Evolutionary conservation across 129 eudicot species (phyloP).

Genomic region (Pittosporum tobira): DNA sequence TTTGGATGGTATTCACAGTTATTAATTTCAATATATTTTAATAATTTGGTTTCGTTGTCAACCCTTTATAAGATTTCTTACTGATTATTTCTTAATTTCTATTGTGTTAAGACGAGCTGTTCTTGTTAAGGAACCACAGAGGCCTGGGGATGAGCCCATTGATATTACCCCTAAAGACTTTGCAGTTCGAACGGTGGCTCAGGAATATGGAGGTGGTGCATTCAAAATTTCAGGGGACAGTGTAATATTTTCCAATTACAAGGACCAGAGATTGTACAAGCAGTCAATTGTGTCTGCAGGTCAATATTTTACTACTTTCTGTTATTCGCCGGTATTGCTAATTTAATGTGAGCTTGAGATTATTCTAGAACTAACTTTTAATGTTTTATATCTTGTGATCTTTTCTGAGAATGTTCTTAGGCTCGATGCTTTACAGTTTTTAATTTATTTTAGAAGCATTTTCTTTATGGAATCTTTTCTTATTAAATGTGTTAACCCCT

Average conservation of each 20-base stretch:
- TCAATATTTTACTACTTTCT: slow-evolving; percentile 11
- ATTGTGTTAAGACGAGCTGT: slow-evolving; percentile 50
- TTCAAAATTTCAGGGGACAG: slow-evolving; percentile 54
- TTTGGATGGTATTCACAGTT: too few species aligned
- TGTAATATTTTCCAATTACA: slow-evolving; percentile 75
- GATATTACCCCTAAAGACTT: slow-evolving; percentile 82
- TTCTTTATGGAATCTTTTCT: neutral
- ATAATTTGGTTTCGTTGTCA: neutral
- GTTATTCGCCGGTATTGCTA: neutral
- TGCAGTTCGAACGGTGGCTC: slow-evolving; percentile 78
- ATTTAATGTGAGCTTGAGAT: neutral
- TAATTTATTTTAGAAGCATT: neutral
- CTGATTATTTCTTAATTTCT: neutral
- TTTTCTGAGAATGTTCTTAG: neutral
- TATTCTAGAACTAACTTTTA: neutral
- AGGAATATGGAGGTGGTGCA: slow-evolving; percentile 95
- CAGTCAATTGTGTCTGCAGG: slow-evolving; percentile 60
- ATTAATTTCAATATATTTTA: neutral
- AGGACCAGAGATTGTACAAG: slow-evolving; percentile 85
- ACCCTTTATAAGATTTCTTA: neutral
- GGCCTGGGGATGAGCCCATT: slow-evolving; percentile 38
- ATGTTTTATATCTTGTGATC: neutral
- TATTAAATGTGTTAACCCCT: too few species aligned
- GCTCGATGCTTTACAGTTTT: too few species aligned
- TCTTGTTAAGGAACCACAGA: slow-evolving; percentile 49